Conservation (phyloP, 192 early-diverging fungal species). For the Radiomyces spectabilis region DNA sequence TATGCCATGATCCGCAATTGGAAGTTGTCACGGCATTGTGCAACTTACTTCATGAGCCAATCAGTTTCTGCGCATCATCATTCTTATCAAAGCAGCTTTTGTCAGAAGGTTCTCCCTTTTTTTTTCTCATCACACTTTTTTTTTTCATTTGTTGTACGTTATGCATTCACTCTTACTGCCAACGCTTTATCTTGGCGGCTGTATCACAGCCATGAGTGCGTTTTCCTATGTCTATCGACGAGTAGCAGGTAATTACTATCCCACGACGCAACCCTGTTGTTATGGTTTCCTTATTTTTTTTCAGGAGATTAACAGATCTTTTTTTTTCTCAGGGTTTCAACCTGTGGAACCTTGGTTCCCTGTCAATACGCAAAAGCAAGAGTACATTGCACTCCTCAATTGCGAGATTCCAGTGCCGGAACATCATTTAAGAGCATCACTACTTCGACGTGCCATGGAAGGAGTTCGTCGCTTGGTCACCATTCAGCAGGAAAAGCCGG, state of each 20-base stretch:
- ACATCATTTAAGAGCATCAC: conserved; percentile 56
- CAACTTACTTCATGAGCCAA: no score
- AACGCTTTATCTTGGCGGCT: conserved; percentile 28
- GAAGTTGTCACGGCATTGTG: no score
- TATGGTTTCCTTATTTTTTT: not conserved
- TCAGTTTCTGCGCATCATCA: no score
- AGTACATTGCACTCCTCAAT: conserved; percentile 57
- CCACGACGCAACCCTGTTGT: not conserved
- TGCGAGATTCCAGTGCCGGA: conserved; percentile 49
- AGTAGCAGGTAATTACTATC: conserved; percentile 13
- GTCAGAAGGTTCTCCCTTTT: conserved; percentile 1
- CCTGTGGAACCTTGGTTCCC: conserved; percentile 66
- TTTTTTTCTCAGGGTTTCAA: conserved; percentile 15
- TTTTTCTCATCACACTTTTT: not conserved
- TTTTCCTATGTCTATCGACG: conserved; percentile 31
- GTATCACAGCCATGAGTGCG: conserved; percentile 29
- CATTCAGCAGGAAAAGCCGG: conserved; percentile 79
- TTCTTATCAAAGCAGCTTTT: no score
- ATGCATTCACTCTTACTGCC: conserved; percentile 28
- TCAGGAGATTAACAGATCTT: no score
- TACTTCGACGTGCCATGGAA: conserved; percentile 77
- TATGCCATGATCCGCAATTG: no score
- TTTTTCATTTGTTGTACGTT: not conserved
- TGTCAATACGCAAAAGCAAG: conserved; percentile 47
- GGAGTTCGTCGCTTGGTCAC: conserved; percentile 67